Base-by-base conservation (phyloP, 2,329 filamentous ascomycete species). In the Penicillium palitans region DNA sequence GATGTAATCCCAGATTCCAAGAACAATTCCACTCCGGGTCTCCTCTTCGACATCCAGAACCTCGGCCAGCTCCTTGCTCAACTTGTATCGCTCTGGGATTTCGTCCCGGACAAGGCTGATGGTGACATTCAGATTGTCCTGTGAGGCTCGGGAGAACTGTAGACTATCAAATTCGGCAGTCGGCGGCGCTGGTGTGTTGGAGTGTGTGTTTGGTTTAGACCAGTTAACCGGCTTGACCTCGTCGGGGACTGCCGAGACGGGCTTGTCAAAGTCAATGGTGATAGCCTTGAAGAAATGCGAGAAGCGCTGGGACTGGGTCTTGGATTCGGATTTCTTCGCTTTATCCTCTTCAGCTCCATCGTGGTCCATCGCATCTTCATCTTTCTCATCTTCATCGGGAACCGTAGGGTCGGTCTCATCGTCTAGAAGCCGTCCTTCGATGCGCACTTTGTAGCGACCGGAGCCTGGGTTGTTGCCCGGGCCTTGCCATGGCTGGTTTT, bases 1-100 rank as follows among this genome's bases (percentile, higher is more conserved):
- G 65, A 96, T 90, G 70, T 99, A 99, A 72, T 97, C 93, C 91
- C 93, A 99, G 33, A 99, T 84, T 15, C 90, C 93, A 82, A 96
- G 90, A 29, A 96, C 87, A 7, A 93, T 89, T 61, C 95, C 92
- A 40, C 91, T 89, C 31, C 92, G 88, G 29, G 95, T 93, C 51
- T 91, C 93, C 74, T 96, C 91, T 49, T 87, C 83, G 69, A 90
- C 90, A 70, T 97, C 95, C 19, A 98, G 81, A 15, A 98, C 84
- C 50, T 96, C 90, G 12, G 91, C 88, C 46, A 99, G 80, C 57
- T 88, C 86, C 50, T 88, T 86, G 75, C 87, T 95, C 27, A 98
- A 78, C 66, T 86, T 85, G 72, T 89, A 97, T 56, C 92, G 85
- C 74, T 98, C 93, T 0, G 91, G 92, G 15, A 87, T 86, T 72